Conservation (phyloP, 345 rosid genomes). For the Litchi chinensis region DNA sequence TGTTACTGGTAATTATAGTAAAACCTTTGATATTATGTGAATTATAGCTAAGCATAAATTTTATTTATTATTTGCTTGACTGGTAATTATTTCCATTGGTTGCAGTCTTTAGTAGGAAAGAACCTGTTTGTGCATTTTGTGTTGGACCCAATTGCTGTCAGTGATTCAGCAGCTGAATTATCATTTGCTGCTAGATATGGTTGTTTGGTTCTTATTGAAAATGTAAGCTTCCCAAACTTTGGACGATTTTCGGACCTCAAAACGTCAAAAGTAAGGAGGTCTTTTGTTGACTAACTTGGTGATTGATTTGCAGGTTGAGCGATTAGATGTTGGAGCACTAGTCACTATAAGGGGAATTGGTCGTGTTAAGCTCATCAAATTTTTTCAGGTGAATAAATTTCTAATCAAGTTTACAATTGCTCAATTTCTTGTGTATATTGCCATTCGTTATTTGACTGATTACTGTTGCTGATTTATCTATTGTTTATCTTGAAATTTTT, state of each 20-base stretch:
- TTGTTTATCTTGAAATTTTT: not conserved
- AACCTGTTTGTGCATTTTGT: conserved; percentile 78
- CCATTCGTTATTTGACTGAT: not conserved
- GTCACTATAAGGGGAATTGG: conserved; percentile 71
- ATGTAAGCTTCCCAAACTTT: conserved; percentile 49
- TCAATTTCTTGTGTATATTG: not conserved
- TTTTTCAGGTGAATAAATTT: conserved; percentile 47
- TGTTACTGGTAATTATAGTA: not conserved
- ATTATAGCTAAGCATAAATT: not conserved
- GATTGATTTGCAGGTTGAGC: conserved; percentile 54
- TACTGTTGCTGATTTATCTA: not conserved
- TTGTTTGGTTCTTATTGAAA: conserved; percentile 71
- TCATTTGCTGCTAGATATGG: conserved; percentile 83
- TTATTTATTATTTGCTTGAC: not conserved
- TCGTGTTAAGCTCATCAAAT: conserved; percentile 57
- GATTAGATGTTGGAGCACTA: conserved; percentile 72
- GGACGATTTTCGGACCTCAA: not conserved
- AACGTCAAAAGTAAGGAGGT: not conserved
- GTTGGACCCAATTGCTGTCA: conserved; percentile 67
- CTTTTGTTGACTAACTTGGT: conserved; percentile 13
- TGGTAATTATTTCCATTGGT: not conserved
- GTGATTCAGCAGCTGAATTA: conserved; percentile 57
- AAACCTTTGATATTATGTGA: not conserved
- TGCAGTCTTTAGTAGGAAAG: conserved; percentile 61
- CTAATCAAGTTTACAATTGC: not conserved